A percentile compares a stretch with the other conserved stretches of the same genome.
These are phyloP conservation scores for Aphanomyces euteiches DNA, from an alignment of 352 stramenopile genomes.

Conservation along the genomic window DNA sequence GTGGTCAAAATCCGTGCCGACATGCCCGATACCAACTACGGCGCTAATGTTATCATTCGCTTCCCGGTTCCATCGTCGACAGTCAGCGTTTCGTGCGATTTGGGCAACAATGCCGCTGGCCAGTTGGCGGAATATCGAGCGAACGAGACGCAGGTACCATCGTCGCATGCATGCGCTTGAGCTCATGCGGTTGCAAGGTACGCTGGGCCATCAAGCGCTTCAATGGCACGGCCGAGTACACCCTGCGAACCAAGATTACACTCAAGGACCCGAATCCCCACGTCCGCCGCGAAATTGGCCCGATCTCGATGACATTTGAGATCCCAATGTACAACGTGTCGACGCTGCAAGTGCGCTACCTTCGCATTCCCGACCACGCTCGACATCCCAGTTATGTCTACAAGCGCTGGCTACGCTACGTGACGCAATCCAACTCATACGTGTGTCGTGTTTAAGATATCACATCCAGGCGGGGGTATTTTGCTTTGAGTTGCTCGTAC, in stretches of 20 bases:
- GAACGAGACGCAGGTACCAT: conserved; percentile 86
- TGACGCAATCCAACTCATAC: conserved; percentile 98
- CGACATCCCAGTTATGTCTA: conserved; percentile 96
- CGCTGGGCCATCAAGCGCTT: conserved; percentile 97
- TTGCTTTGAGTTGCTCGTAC: conserved; percentile 14
- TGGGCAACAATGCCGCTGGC: conserved; percentile 63
- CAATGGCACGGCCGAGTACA: conserved; percentile 92
- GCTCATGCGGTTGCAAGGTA: conserved; percentile 47
- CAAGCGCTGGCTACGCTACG: conserved; percentile 98
- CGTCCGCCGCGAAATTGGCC: conserved; percentile 92
- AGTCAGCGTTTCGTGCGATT: conserved; percentile 71
- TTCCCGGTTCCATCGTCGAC: conserved; percentile 91
- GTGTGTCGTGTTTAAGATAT: conserved; percentile 92
- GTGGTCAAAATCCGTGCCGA: conserved; percentile 89
- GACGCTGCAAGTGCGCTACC: conserved; percentile 96
- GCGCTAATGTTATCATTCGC: conserved; percentile 93
- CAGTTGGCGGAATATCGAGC: conserved; percentile 94
- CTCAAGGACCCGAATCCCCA: conserved; percentile 68
- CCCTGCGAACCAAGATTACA: conserved; percentile 91
- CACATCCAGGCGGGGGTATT: background rate
- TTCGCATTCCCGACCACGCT: conserved; percentile 95
- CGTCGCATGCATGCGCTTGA: background rate
- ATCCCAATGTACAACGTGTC: conserved; percentile 99
- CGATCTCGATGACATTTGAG: conserved; percentile 98
- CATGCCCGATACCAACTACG: conserved; percentile 93